A percentile compares a stretch with the other conserved stretches of the same genome.
Conservation (phyloP, 306 rosid species). For the Ziziphus jujuba region DNA sequence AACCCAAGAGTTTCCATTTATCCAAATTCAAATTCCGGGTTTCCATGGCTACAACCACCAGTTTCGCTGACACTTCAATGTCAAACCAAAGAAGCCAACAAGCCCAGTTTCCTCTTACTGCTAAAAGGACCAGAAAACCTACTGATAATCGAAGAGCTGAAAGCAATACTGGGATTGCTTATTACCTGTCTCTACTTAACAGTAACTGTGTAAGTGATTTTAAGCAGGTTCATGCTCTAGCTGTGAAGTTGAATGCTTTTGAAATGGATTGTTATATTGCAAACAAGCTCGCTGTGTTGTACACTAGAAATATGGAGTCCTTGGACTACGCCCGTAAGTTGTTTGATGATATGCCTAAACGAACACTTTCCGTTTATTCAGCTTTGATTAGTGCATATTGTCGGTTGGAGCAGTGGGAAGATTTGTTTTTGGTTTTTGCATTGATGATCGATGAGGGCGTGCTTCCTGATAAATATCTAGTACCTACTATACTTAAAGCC, state of each 20-base stretch:
- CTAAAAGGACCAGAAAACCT: slow-evolving; percentile 4
- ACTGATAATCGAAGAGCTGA: slow-evolving; percentile 7
- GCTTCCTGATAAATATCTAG: slow-evolving; percentile 39
- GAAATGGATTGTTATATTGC: slow-evolving; percentile 19
- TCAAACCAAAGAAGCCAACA: slow-evolving; percentile 7
- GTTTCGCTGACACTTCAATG: slow-evolving; percentile 1
- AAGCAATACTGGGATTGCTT: slow-evolving; percentile 15
- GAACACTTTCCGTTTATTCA: slow-evolving; percentile 14
- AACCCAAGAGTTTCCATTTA: slow-evolving; percentile 15
- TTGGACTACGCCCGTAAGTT: slow-evolving; percentile 38
- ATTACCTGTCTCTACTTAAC: slow-evolving; percentile 23
- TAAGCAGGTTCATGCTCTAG: slow-evolving; percentile 32
- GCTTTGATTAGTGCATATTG: slow-evolving; percentile 39
- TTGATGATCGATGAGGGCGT: slow-evolving; percentile 42
- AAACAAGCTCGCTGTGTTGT: slow-evolving; percentile 18
- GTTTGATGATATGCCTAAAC: slow-evolving; percentile 33
- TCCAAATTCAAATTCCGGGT: slow-evolving; percentile 21
- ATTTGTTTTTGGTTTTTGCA: slow-evolving; percentile 29
- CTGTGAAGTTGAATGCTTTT: slow-evolving; percentile 32
- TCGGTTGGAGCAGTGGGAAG: slow-evolving; percentile 37
- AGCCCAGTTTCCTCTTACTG: slow-evolving; percentile 9
- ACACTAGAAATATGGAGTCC: slow-evolving; percentile 14
- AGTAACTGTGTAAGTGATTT: slow-evolving; percentile 1
- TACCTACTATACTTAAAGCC: slow-evolving; percentile 46
- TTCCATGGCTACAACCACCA: slow-evolving; percentile 8